These are phyloP conservation scores for Catenaria anguillulae DNA, from an alignment of 371 early-diverging fungal species.

Conservation along the genomic window DNA sequence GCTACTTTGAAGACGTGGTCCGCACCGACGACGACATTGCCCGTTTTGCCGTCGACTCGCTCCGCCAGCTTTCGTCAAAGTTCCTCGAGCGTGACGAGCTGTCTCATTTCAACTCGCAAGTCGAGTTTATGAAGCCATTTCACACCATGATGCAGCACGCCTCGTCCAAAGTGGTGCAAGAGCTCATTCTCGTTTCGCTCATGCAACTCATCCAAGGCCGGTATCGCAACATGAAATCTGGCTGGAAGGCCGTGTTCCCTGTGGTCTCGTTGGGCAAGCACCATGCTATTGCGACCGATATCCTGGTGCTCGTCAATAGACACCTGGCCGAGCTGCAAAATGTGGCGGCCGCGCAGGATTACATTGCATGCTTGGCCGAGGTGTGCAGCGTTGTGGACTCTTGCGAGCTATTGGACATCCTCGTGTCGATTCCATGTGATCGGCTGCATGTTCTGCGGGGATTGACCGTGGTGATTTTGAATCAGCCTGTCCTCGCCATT, in stretches of 20 bases:
- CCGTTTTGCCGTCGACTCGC: constrained; percentile 50
- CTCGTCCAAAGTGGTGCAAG: constrained; percentile 30
- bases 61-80: constrained; percentile 54
- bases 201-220: constrained; percentile 29
- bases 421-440: background rate
- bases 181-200: constrained; percentile 37
- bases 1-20: constrained; percentile 46
- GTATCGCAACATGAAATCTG: constrained; percentile 34
- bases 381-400: background rate
- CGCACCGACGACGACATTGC: constrained; percentile 36
- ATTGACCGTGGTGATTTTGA: background rate
- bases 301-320: background rate
- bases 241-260: constrained; percentile 58
- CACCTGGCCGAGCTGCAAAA: constrained; percentile 2
- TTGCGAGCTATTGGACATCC: background rate
- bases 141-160: constrained; percentile 50
- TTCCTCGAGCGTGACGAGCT: constrained; percentile 57
- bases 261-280: constrained; percentile 20
- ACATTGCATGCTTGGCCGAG: constrained; percentile 5
- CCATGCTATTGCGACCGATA: background rate
- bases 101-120: constrained; percentile 49
- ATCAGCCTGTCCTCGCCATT: background rate
- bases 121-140: constrained; percentile 51
- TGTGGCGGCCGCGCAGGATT: background rate
- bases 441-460: background rate